Percentiles rank a stretch among this genome's conserved stretches.
Evolutionary conservation across 2,329 filamentous ascomycete genomes (phyloP).

Genomic region (Fusarium brachygibbosum): DNA sequence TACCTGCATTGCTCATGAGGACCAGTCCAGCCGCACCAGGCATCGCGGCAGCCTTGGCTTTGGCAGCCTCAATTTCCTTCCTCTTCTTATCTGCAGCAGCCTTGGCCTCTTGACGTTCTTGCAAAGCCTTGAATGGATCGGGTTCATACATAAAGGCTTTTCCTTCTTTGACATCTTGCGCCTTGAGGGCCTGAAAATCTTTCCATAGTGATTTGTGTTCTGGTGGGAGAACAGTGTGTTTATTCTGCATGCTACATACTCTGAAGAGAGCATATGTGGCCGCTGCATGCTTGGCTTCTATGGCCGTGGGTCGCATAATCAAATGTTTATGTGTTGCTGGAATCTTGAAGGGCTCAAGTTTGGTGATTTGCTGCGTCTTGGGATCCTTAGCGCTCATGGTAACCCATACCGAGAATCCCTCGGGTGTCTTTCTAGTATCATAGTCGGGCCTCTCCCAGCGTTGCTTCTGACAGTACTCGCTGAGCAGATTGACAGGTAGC

Average conservation of each 20-base stretch:
- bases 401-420: slow-evolving; percentile 84
- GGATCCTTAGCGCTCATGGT: slow-evolving; percentile 80
- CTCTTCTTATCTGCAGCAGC: slow-evolving; percentile 83
- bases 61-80: slow-evolving; percentile 75
- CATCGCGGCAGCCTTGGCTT: slow-evolving; percentile 76
- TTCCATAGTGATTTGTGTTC: slow-evolving; percentile 94
- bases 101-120: slow-evolving; percentile 84
- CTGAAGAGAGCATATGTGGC: slow-evolving; percentile 92
- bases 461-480: slow-evolving; percentile 95
- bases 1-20: slow-evolving; percentile 62
- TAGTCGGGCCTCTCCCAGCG: slow-evolving; percentile 97
- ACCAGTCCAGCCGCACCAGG: slow-evolving; percentile 69
- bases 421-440: slow-evolving; percentile 79
- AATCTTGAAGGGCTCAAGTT: slow-evolving; percentile 84
- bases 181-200: slow-evolving; percentile 86
- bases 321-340: slow-evolving; percentile 82
- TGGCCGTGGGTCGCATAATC: slow-evolving; percentile 79
- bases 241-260: slow-evolving; percentile 94
- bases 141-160: slow-evolving; percentile 92
- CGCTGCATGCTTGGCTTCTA: slow-evolving; percentile 94
- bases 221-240: slow-evolving; percentile 93
- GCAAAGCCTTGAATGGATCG: slow-evolving; percentile 87
- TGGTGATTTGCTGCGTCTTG: slow-evolving; percentile 84
- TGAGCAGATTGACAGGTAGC: slow-evolving; percentile 90
- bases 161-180: slow-evolving; percentile 82